Evolutionary conservation across 805 yeast species (phyloP), one percentile per base, ranked within the genome.

Genomic region (Yamadazyma tumulicola): DNA sequence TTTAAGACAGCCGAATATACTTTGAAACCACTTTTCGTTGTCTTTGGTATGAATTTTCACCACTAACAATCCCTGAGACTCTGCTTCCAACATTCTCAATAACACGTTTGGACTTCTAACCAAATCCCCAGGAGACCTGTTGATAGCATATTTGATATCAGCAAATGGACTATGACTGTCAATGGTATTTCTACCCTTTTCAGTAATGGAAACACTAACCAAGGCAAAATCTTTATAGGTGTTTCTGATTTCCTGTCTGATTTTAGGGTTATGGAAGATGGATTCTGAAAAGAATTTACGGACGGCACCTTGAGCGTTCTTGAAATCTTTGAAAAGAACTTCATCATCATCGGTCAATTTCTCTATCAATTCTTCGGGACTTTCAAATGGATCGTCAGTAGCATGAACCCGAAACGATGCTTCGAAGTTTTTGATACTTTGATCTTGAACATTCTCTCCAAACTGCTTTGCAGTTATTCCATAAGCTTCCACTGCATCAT

Each of bases 61-160:
- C 32, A 70, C 75, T 29, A 85, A 72, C 38, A 85, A 72, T 20
- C 95, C 94, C 44, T 77, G 70, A 5, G 78, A 59, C 55, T 93
- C 98, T 2, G 97, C 98, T 51, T 84, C 89, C 32, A 89, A 61
- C 95, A 93, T 93, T 51, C 94, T 75, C 50, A 93, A 67, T 47
- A 84, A 86, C 26, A 83, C 64, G 48, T 87, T 95, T 1, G 98
- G 97, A 37, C 77, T 70, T 24, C 67, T 67, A 5, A 76, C 72
- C 51, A 93, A 76, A 38, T 87, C 87, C n/a, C 74, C 72, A 11
- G 89, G 80, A 2, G 85, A 71, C 54, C 93, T 75, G 59, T 87
- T 85, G 37, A 78, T 73, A 15, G 96, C 94, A 59, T 93, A 93
- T 54, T 93, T 93, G 63, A 93, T 81, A 52, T 87, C 95, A 39